These are phyloP conservation scores for Ceratocystis albifundus DNA, from an alignment of 2,329 filamentous ascomycete species.

Conservation along the genomic window DNA sequence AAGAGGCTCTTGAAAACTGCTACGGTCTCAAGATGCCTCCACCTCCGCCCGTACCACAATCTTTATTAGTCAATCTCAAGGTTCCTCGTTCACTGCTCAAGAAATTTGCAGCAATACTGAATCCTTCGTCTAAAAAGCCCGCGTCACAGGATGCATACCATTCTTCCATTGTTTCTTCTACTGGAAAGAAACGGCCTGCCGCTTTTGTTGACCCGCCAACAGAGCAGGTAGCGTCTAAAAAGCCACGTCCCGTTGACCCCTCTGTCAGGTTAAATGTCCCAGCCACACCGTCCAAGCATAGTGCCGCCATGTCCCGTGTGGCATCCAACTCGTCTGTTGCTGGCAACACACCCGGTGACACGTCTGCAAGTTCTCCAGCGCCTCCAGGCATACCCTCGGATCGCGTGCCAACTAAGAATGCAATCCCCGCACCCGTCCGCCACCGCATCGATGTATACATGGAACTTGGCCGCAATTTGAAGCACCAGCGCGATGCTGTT, in stretches of 20 bases:
- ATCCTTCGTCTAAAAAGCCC: slow-evolving; percentile 26
- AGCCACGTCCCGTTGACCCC: slow-evolving; percentile 16
- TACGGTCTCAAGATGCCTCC: slow-evolving; percentile 20
- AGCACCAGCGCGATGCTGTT: slow-evolving; percentile 44
- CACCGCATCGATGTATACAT: slow-evolving; percentile 28
- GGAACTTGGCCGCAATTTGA: slow-evolving; percentile 39
- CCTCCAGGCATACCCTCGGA: not conserved
- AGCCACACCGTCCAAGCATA: slow-evolving; percentile 17
- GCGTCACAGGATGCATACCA: not conserved
- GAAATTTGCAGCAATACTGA: slow-evolving; percentile 18
- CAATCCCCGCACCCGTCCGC: not conserved
- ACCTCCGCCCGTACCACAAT: not conserved
- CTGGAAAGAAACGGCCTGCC: slow-evolving; percentile 21
- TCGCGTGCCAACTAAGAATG: slow-evolving; percentile 5
- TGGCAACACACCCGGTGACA: slow-evolving; percentile 12
- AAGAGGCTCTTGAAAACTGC: slow-evolving; percentile 34
- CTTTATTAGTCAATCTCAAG: slow-evolving; percentile 13
- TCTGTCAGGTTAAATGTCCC: slow-evolving; percentile 20
- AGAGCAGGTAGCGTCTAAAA: slow-evolving; percentile 22
- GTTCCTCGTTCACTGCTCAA: slow-evolving; percentile 7
- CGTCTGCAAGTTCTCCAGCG: slow-evolving; percentile 16
- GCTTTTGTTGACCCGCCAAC: slow-evolving; percentile 17
- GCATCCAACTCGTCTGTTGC: slow-evolving; percentile 19
- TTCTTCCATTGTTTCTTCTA: not conserved
- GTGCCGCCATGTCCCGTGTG: slow-evolving; percentile 16